phyloP scores from a whole-genome alignment of 1,284 basidiomycete species.

The Leccinum pallidistipes region DNA sequence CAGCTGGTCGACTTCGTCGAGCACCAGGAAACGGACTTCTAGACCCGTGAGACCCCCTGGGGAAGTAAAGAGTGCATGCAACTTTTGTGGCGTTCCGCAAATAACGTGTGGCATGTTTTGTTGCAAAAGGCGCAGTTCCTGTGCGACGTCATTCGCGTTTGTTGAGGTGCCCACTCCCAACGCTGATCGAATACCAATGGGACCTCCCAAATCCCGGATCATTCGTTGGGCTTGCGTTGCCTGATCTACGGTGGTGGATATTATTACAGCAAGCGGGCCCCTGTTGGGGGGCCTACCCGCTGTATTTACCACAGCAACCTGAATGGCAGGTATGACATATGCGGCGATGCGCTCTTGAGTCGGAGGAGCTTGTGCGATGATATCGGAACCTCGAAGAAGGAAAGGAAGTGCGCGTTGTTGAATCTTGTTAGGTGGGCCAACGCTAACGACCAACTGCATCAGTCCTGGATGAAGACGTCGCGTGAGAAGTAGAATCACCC shows the following conservation, averaged over 20 bases:
- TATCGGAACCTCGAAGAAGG: slow-evolving; percentile 90
- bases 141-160: slow-evolving; percentile 62
- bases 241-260: slow-evolving; percentile 97
- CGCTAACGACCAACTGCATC: slow-evolving; percentile 45
- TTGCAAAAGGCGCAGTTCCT: slow-evolving; percentile 82
- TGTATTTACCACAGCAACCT: slow-evolving; percentile 73
- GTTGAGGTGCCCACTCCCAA: slow-evolving; percentile 79
- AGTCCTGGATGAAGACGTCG: slow-evolving; percentile 14
- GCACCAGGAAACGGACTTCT: slow-evolving; percentile 88
- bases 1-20: slow-evolving; percentile 97
- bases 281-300: slow-evolving; percentile 54
- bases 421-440: slow-evolving; percentile 98
- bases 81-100: slow-evolving; percentile 95
- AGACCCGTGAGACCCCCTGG: slow-evolving; percentile 73
- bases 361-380: slow-evolving; percentile 97
- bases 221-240: slow-evolving; percentile 98
- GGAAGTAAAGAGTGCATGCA: slow-evolving; percentile 89
- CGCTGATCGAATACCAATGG: slow-evolving; percentile 87
- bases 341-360: slow-evolving; percentile 98
- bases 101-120: slow-evolving; percentile 94
- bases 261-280: slow-evolving; percentile 88
- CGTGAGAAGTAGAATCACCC: slow-evolving; percentile 58
- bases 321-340: slow-evolving; percentile 93
- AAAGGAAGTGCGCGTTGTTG: slow-evolving; percentile 96
- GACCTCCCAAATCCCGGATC: slow-evolving; percentile 90